A percentile compares a stretch with the other conserved stretches of the same genome.
Evolutionary conservation across 2,329 filamentous ascomycete species (phyloP).

Genomic region (Colletotrichum echinochloae): DNA sequence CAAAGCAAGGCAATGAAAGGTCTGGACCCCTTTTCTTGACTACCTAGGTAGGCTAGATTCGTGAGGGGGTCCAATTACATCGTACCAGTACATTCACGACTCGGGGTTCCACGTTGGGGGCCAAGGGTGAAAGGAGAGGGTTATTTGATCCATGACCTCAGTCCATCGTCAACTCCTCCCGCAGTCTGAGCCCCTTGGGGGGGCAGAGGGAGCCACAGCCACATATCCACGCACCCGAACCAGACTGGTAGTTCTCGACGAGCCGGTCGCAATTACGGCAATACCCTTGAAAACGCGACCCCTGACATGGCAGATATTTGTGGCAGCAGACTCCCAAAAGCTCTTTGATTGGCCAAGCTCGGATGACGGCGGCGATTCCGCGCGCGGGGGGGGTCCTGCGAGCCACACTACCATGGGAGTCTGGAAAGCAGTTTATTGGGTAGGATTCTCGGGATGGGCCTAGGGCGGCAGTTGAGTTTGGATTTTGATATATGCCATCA

Average conservation of each 20-base stretch:
- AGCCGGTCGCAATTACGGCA: slow-evolving; percentile 3
- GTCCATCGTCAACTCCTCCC: neutral
- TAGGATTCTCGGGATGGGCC: slow-evolving; percentile 25
- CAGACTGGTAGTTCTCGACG: slow-evolving; percentile 5
- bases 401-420: slow-evolving; percentile 16
- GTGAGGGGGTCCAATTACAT: neutral
- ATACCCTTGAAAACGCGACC: slow-evolving; percentile 17
- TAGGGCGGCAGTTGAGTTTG: neutral
- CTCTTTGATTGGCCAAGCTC: slow-evolving; percentile 24
- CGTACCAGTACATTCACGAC: too few species aligned
- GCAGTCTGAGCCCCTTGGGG: slow-evolving; percentile 4
- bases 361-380: slow-evolving; percentile 37
- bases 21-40: neutral
- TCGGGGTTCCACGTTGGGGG: neutral
- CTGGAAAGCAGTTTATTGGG: neutral
- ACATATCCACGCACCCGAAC: neutral
- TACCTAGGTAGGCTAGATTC: neutral
- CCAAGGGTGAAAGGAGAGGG: neutral
- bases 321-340: neutral
- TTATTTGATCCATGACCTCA: neutral
- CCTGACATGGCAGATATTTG: slow-evolving; percentile 26
- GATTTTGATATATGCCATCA: neutral
- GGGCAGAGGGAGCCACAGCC: neutral
- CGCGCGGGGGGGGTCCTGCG: slow-evolving; percentile 13
- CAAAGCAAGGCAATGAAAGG: too few species aligned